Evolutionary conservation across 1,284 basidiomycete genomes (phyloP).

Genomic region (Pholiota adiposa): DNA sequence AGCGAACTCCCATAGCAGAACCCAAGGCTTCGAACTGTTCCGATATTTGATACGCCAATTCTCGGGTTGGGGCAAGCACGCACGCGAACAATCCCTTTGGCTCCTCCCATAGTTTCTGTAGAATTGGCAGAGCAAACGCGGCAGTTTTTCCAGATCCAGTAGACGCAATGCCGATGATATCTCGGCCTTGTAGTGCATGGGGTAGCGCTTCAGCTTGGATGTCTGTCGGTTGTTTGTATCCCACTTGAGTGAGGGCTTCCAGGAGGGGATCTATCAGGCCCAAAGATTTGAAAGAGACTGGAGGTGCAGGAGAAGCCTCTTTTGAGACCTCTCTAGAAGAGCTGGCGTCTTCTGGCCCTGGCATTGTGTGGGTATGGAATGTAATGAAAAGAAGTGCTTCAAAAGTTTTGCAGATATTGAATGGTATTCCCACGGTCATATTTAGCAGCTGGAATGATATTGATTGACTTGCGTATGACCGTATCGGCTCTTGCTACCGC

Average conservation of each 20-base stretch:
- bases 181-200: conserved; percentile 86
- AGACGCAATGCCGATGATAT: conserved; percentile 97
- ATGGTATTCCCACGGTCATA: conserved; percentile 21
- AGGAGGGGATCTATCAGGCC: conserved; percentile 92
- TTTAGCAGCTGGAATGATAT: conserved; percentile 9
- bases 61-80: conserved; percentile 94
- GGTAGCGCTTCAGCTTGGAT: conserved; percentile 94
- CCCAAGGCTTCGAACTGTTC: conserved; percentile 96
- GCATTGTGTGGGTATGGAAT: conserved; percentile 40
- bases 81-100: conserved; percentile 94
- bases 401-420: conserved; percentile 18
- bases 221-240: conserved; percentile 88
- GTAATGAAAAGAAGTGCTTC: neutral
- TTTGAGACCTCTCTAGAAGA: conserved; percentile 60
- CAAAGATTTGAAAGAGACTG: conserved; percentile 66
- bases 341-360: conserved; percentile 61
- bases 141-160: conserved; percentile 99
- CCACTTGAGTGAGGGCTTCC: conserved; percentile 82
- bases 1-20: conserved; percentile 91
- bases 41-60: conserved; percentile 98
- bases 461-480: conserved; percentile 4
- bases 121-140: conserved; percentile 94
- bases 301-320: conserved; percentile 25
- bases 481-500: neutral
- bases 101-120: conserved; percentile 97